Evolutionary conservation across 352 stramenopile species (phyloP), one percentile per base, ranked within the genome.

Genomic region (Phytophthora boehmeriae): DNA sequence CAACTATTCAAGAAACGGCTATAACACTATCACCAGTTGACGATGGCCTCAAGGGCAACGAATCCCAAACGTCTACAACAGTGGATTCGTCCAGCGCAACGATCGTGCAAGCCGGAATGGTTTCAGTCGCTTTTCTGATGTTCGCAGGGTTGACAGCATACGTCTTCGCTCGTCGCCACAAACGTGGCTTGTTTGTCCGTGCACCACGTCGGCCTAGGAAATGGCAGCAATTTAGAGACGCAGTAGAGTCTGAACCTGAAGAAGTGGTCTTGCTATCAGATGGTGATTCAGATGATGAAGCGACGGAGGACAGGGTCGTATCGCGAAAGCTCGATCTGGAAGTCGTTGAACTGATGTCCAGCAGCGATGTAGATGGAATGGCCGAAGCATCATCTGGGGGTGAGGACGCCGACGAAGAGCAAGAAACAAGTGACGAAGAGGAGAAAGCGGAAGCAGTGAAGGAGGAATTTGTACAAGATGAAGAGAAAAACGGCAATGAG

Each of bases 241-340:
- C 63, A 19, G 44, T 65, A 4, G 65, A 78, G n/a, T 68, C 50
- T 30, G 71, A 81, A 20, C 46, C 57, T 0, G 77, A 87, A 56
- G 75, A 81, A 46, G 77, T 87, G 17, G 73, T 84, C 36, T 45
- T 86, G 23, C 16, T 78, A 20, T 52, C 65, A 27, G 61, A 68
- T n/a, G 54, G 56, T 13, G 64, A 55, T 45, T 66, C 59, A 30
- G 48, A 73, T 36, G 59, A 68, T n/a, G 59, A 68, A 43, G 59
- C 4, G 2, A 41, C 23, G 19, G 38, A 49, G 20, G 34, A 42
- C 23, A 19, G 25, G 17, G 50, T 44, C 4, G 22, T 45, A n/a
- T n/a, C 23, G 45, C 38, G 4, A 14, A 58, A 80, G 23, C 25
- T 38, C 1, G 59, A 57, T 39, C 43, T 48, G 13, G 59, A 78